A percentile compares a stretch with the other conserved stretches of the same genome.
Conservation (phyloP, 148 eudicot genomes). For the Spergularia marina region DNA sequence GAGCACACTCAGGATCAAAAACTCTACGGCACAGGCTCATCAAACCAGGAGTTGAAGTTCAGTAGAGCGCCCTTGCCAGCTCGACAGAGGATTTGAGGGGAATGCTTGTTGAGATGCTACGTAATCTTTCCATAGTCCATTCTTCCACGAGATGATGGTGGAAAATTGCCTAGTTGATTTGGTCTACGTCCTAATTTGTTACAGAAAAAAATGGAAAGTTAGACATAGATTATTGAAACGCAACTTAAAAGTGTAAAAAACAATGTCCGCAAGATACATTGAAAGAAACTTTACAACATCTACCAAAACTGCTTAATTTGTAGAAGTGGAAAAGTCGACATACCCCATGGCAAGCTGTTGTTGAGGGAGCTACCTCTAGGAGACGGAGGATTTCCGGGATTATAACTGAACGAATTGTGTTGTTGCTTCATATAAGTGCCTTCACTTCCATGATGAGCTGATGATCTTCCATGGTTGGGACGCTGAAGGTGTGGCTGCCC, state of each 20-base stretch:
- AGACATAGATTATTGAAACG: background rate
- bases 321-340: background rate
- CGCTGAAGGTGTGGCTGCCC: slow-evolving; percentile 70
- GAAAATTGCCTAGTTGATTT: slow-evolving; percentile 52
- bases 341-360: slow-evolving; percentile 60
- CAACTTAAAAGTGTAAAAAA: background rate
- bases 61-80: slow-evolving; percentile 11
- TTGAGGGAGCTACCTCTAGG: slow-evolving; percentile 45
- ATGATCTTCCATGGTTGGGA: slow-evolving; percentile 52
- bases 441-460: slow-evolving; percentile 47
- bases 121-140: slow-evolving; percentile 71
- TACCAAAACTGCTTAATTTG: background rate
- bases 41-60: slow-evolving; percentile 4
- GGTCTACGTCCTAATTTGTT: slow-evolving; percentile 55
- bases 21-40: slow-evolving; percentile 28
- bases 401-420: slow-evolving; percentile 39
- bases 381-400: slow-evolving; percentile 48
- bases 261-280: background rate
- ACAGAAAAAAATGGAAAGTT: background rate
- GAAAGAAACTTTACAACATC: background rate
- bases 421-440: slow-evolving; percentile 54
- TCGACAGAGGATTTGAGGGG: slow-evolving; percentile 12
- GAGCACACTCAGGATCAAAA: slow-evolving; percentile 22
- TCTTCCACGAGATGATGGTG: slow-evolving; percentile 71
- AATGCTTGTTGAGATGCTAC: slow-evolving; percentile 24